Percentiles rank a stretch among this genome's conserved stretches.
These are phyloP conservation scores for Diaporthe citrichinensis DNA, from an alignment of 2,329 filamentous ascomycete species.

Conservation along the genomic window DNA sequence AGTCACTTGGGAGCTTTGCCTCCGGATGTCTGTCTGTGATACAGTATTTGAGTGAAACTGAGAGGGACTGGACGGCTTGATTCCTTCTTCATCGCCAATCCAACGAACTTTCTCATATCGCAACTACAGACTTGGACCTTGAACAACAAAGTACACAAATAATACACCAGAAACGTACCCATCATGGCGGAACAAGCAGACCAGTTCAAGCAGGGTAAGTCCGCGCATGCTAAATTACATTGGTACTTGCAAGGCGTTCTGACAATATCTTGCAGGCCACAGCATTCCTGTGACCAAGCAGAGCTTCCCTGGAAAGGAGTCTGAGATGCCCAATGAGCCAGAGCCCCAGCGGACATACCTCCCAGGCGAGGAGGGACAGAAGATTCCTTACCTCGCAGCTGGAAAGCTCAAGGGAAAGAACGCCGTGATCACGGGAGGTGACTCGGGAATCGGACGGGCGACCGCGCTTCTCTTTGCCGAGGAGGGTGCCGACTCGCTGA, in stretches of 20 bases:
- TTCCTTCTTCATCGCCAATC: not conserved
- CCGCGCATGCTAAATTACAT: not conserved
- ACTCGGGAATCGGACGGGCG: conserved; percentile 83
- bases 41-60: not conserved
- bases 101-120: not conserved
- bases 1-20: conserved; percentile 24
- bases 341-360: conserved; percentile 52
- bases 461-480: conserved; percentile 84
- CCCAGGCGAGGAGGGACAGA: conserved; percentile 69
- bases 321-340: conserved; percentile 71
- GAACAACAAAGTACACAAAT: not conserved
- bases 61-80: not conserved
- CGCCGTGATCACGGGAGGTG: conserved; percentile 85
- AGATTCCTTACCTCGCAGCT: conserved; percentile 79
- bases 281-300: conserved; percentile 57
- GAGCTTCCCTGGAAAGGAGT: conserved; percentile 59
- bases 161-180: not conserved
- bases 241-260: not conserved
- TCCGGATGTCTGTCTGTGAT: conserved; percentile 5
- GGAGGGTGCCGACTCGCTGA: conserved; percentile 82
- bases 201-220: conserved; percentile 54
- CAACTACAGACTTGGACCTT: not conserved
- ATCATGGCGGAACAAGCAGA: conserved; percentile 43
- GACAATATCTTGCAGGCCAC: conserved; percentile 49
- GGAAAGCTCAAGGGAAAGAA: conserved; percentile 82